These are phyloP conservation scores for Ceratobasidium sp. DNA, from an alignment of 1,284 basidiomycete genomes.

Conservation along the genomic window DNA sequence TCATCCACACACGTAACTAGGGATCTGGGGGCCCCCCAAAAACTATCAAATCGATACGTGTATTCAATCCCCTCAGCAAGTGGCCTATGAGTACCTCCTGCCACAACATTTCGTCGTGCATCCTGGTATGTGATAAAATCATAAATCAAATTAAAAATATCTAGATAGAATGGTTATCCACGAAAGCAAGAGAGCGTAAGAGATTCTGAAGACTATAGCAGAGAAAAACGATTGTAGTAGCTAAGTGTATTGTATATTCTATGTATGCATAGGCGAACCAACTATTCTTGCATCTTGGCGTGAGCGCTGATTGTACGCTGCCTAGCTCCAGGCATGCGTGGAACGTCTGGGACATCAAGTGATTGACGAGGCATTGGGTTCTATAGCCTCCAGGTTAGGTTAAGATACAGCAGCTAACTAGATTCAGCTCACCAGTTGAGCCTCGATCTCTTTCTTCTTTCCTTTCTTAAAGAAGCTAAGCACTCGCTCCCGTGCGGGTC, in stretches of 20 bases:
- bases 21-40: no score
- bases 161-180: no score
- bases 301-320: slow-evolving; percentile 38
- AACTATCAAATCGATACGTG: no score
- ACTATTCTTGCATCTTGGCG: slow-evolving; percentile 35
- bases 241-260: slow-evolving; percentile 4
- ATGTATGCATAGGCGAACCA: neutral
- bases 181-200: neutral
- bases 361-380: slow-evolving; percentile 14
- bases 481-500: slow-evolving; percentile 21
- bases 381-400: neutral
- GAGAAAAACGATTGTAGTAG: slow-evolving; percentile 8
- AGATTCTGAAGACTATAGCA: neutral
- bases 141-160: no score
- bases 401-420: neutral
- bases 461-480: slow-evolving; percentile 38
- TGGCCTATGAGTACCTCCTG: no score
- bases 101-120: no score
- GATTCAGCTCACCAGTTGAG: slow-evolving; percentile 2
- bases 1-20: no score
- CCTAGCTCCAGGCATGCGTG: slow-evolving; percentile 15
- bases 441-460: slow-evolving; percentile 27
- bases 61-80: no score
- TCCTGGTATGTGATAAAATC: no score
- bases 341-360: slow-evolving; percentile 27